Evolutionary conservation across 768 basidiomycete species (phyloP), one percentile per base, ranked within the genome.

Genomic region (Trametes meyenii): DNA sequence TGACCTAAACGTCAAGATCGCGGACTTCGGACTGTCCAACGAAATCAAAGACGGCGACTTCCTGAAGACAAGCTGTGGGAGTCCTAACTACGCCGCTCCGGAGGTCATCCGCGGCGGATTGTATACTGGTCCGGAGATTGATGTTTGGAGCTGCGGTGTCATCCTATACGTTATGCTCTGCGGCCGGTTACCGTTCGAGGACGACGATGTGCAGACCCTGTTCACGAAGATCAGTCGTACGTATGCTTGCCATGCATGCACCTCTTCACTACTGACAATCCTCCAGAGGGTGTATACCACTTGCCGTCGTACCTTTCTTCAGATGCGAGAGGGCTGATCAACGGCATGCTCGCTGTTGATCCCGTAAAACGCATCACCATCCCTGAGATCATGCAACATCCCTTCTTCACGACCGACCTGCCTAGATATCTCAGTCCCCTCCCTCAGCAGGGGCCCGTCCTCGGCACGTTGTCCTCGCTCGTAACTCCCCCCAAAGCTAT

Each of bases 61-160:
- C 74, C 79, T 99, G 58, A 94, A 94, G 70, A 99, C 97, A 10
- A 96, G 93, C 67, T 99, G 97, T 73, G 96, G 97, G 1, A 95
- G 93, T 72, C 97, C 97, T 0, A 98, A 99, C 74, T 99, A 99
- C 69, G 97, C 97, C 57, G 96, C 97, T 0, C 97, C 97, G 1
- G 97, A 99, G 71, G 96, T 99, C 69, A 97, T 99, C 65, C 85
- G 89, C 17, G 97, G 97, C 5, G 92, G 92, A 29, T 82, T 96
- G 8, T 99, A 99, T 71, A 94, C 94, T 0, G 97, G 97, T 0
- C 96, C 96, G 0, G 97, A 98, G 76, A 97, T 98, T 69, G 97
- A 99, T 66, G 94, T 98, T 12, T 99, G 97, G 97, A 94, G 92
- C 67, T 92, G 92, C 57, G 97, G 97, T 0, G 96, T 99, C n/a